Conservation (phyloP, 2,329 filamentous ascomycete genomes). For the Fusarium sp. region DNA sequence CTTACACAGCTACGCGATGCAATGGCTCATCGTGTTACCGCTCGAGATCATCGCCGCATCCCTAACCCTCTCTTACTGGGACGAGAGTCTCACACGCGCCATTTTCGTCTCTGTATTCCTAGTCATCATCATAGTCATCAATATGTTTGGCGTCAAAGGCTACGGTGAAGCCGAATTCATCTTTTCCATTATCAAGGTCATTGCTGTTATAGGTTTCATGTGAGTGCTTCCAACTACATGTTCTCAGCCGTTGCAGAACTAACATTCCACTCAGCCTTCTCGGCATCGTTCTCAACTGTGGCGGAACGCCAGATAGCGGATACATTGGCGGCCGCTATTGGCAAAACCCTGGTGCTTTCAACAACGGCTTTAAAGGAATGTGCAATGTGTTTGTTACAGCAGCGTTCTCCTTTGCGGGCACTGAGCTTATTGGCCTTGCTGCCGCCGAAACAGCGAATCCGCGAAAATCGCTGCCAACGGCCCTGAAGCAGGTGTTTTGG, state of each 20-base stretch:
- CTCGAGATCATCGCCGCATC: constrained; percentile 89
- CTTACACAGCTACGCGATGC: constrained; percentile 75
- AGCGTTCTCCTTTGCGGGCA: constrained; percentile 79
- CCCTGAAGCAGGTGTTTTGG: constrained; percentile 96
- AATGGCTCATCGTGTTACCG: constrained; percentile 86
- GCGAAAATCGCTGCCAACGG: constrained; percentile 82
- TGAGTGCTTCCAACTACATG: constrained; percentile 52
- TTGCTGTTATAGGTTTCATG: constrained; percentile 90
- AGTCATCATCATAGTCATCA: constrained; percentile 78
- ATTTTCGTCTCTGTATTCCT: constrained; percentile 89
- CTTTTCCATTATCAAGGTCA: constrained; percentile 86
- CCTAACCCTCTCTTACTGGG: constrained; percentile 86
- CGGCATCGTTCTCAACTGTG: constrained; percentile 85
- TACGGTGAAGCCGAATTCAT: constrained; percentile 92
- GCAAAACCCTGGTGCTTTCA: constrained; percentile 82
- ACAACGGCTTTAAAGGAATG: constrained; percentile 85
- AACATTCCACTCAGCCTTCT: constrained; percentile 67
- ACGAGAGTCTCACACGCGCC: constrained; percentile 68
- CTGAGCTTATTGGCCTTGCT: constrained; percentile 79
- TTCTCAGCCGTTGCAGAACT: constrained; percentile 42
- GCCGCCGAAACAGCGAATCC: constrained; percentile 83
- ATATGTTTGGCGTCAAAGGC: constrained; percentile 86
- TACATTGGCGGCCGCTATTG: constrained; percentile 87
- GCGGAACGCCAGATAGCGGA: constrained; percentile 74
- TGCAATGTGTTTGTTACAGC: constrained; percentile 81